Evolutionary conservation across 2,329 filamentous ascomycete genomes (phyloP).

Genomic region (Xylariaceae sp.): DNA sequence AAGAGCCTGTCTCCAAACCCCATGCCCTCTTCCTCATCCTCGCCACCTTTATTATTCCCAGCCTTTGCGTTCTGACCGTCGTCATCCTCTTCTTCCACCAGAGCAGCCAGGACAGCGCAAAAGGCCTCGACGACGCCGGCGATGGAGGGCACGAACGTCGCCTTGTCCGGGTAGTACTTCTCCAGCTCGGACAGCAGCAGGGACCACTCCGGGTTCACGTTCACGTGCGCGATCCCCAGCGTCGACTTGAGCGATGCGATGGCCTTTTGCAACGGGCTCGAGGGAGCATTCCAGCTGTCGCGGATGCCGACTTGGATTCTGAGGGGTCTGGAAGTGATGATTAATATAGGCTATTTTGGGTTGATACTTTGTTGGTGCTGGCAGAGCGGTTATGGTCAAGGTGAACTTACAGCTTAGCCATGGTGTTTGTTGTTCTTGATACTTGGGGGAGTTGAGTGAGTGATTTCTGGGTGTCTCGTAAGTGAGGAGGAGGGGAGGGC

Average conservation of each 20-base stretch:
- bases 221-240: constrained; percentile 35
- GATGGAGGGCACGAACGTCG: constrained; percentile 34
- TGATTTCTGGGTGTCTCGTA: background rate
- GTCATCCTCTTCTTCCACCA: constrained; percentile 39
- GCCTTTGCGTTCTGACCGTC: too few relatives aligned
- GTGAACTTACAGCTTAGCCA: constrained; percentile 11
- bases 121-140: constrained; percentile 36
- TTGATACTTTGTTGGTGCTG: constrained; percentile 9
- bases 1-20: constrained; percentile 39
- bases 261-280: constrained; percentile 30
- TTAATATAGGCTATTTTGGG: too few relatives aligned
- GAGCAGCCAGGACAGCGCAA: constrained; percentile 33
- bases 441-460: background rate
- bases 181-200: constrained; percentile 15
- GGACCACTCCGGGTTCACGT: constrained; percentile 17
- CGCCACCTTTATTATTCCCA: too few relatives aligned
- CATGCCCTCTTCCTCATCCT: constrained; percentile 38
- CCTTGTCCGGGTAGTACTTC: constrained; percentile 33
- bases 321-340: too few relatives aligned
- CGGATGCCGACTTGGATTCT: constrained; percentile 39
- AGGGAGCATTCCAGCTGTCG: constrained; percentile 37
- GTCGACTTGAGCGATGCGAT: constrained; percentile 29
- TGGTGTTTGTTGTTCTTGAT: background rate
- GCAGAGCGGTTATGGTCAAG: background rate
- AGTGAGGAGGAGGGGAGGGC: too few relatives aligned